Conservation (phyloP, 2,329 filamentous ascomycete genomes). For the Leptoxyphium fumago region DNA sequence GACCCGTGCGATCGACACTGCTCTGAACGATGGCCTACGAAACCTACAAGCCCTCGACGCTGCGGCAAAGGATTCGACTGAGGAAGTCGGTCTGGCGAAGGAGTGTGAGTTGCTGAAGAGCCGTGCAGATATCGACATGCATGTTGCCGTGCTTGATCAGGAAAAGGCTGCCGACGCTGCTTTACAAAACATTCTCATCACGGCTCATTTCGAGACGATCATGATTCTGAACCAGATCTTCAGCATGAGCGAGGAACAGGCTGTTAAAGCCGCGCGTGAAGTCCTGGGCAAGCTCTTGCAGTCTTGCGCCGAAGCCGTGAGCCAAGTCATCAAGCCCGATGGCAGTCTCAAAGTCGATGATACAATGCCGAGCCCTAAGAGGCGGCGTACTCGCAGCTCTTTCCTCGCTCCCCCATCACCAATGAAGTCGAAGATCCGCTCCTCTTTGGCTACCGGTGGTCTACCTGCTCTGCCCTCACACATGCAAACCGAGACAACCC, state of each 20-base stretch:
- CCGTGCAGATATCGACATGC: constrained; percentile 66
- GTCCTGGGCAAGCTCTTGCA: constrained; percentile 67
- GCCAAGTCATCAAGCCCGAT: constrained; percentile 83
- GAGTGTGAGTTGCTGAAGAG: constrained; percentile 79
- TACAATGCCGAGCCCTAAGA: constrained; percentile 63
- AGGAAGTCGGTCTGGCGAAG: constrained; percentile 56
- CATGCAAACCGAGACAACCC: constrained; percentile 8
- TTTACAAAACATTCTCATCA: constrained; percentile 68
- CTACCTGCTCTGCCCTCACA: constrained; percentile 13
- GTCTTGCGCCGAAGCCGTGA: constrained; percentile 56
- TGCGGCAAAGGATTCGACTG: constrained; percentile 41
- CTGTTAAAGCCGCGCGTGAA: constrained; percentile 61
- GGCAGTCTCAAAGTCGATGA: constrained; percentile 49
- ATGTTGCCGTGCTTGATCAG: constrained; percentile 64
- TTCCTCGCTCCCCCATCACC: constrained; percentile 33
- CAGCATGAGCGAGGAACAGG: constrained; percentile 69
- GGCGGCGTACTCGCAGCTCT: constrained; percentile 35
- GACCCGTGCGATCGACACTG: constrained; percentile 77
- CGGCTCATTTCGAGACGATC: constrained; percentile 84
- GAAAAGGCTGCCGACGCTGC: constrained; percentile 67
- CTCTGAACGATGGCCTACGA: constrained; percentile 67
- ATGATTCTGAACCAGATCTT: constrained; percentile 69
- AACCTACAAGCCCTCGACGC: constrained; percentile 61
- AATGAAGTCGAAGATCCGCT: constrained; percentile 29
- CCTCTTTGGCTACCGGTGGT: constrained; percentile 6